Evolutionary conservation across 371 early-diverging fungal species (phyloP), one percentile per base, ranked within the genome.

Genomic region (Chytridium lagenaria): DNA sequence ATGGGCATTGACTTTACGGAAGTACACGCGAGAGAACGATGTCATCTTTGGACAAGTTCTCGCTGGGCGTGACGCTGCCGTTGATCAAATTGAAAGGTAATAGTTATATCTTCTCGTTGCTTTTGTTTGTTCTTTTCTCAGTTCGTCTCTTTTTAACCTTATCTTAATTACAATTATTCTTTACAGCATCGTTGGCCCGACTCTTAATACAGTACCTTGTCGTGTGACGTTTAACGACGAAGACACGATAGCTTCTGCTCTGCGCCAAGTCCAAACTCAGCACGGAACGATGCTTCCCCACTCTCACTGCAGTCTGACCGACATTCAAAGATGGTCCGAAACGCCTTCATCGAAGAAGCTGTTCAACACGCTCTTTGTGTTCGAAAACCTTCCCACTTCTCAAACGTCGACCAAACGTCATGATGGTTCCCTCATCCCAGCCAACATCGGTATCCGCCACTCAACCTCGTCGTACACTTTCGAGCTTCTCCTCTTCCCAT

Each of bases 1-100:
- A n/a, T 80, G 80, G 80, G 78, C 76, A 3, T 31, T 75, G 30
- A 71, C 72, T 7, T 69, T 81, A 10, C 28, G 49, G 15, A 38
- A 38, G 34, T 75, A 59, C 64, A 33, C 71, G 16, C 50, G 65
- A 23, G 5, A 30, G 33, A 44, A 79, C 33, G 73, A 73, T 50
- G 72, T 81, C 49, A 10, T 71, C 1, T 81, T 81, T 67, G 81
- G 67, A 2, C 19, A 37, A 23, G 63, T 77, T 22, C 15, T 55
- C 22, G 69, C 78, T 2, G 78, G 78, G 12, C 64, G 79, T 22
- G 67, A 70, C 19, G 7, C 19, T 19, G 12, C 44, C 7, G 44
- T 44, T 19, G 44, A 44, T 7, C 7, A 44, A 12, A 44, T 44
- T 44, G 44, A 44, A 44, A 7, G 19, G 7, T 44, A 44, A 12